Base-by-base conservation (phyloP, 2,329 filamentous ascomycete genomes). In the Cadophora gregata region DNA sequence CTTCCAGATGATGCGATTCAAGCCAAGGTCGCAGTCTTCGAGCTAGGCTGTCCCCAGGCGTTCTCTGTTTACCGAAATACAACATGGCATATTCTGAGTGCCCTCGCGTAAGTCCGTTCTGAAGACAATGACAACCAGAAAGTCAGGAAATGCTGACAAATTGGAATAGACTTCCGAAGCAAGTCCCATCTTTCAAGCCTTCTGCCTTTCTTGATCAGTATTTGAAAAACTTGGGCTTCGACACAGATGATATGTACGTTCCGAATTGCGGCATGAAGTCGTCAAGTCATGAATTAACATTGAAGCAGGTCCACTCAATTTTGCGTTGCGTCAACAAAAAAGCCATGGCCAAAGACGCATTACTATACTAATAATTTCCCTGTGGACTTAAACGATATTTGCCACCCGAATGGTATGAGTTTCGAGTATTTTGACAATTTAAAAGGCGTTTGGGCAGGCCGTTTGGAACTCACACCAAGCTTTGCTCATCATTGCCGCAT, bases 61-160 rank as follows among this genome's bases (percentile, higher is more conserved):
- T 81, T 87, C 25, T 76, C 77, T 2, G 74, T 76, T 0, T 90
- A 88, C 73, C 79, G 87, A 14, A 80, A 86, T 63, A 77, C 79
- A 4, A 86, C 84, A 0, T 88, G 84, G 83, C 72, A 69, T 3
- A 79, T 88, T 3, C 25, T 85, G 0, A 73, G 75, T 2, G 70
- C 63, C 16, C 36, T 60, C 33, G 58, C 38, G 45, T 45, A n/a
- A 24, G 33, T 59, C 36, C 14, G 31, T 33, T 33, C 10, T 5
- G 10, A 38, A 38, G 36, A 38, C 3, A 7, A 10, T 16, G 6
- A 38, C 8, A 38, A 38, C 5, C 6, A 14, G 8, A 38, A 38
- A 38, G 6, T n/a, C n/a, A n/a, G n/a, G n/a, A n/a, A 38, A 12
- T 16, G 31, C 31, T 33, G 31, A 33, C 31, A 6, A 10, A 10